phyloP scores from a whole-genome alignment of 305 asterid species.

The Fraxinus baroniana region DNA sequence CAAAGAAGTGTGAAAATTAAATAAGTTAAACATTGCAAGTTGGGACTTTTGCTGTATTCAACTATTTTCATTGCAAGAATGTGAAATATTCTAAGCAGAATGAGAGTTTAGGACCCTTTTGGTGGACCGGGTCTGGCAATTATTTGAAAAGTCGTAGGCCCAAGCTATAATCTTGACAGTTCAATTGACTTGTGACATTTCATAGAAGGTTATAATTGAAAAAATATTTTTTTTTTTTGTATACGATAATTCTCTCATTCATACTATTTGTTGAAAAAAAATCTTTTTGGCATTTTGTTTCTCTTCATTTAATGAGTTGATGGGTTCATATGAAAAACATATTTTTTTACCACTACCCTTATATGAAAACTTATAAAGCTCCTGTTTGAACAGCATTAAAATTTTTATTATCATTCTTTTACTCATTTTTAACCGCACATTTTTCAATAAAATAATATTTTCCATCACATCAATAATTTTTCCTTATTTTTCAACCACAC shows the following conservation, averaged over 20 bases:
- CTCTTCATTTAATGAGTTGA: constrained; percentile 20
- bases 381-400: too few species aligned
- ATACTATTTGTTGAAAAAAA: constrained; percentile 17
- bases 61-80: neutral
- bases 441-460: too few species aligned
- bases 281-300: constrained; percentile 5
- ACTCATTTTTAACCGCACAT: too few species aligned
- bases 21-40: constrained; percentile 22
- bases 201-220: constrained; percentile 16
- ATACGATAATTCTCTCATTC: constrained; percentile 13
- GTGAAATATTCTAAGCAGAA: neutral
- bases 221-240: neutral
- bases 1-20: neutral
- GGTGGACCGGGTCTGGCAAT: constrained; percentile 21
- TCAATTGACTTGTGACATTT: constrained; percentile 26
- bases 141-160: constrained; percentile 28
- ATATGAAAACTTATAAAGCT: too few species aligned
- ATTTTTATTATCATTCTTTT: too few species aligned
- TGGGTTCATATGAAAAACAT: neutral
- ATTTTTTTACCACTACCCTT: too few species aligned
- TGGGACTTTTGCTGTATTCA: neutral
- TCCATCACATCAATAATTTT: too few species aligned
- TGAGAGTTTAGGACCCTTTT: neutral
- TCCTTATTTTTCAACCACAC: too few species aligned
- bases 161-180: constrained; percentile 29